phyloP scores from a whole-genome alignment of 768 basidiomycete species.

The Tulasnella sp. region DNA sequence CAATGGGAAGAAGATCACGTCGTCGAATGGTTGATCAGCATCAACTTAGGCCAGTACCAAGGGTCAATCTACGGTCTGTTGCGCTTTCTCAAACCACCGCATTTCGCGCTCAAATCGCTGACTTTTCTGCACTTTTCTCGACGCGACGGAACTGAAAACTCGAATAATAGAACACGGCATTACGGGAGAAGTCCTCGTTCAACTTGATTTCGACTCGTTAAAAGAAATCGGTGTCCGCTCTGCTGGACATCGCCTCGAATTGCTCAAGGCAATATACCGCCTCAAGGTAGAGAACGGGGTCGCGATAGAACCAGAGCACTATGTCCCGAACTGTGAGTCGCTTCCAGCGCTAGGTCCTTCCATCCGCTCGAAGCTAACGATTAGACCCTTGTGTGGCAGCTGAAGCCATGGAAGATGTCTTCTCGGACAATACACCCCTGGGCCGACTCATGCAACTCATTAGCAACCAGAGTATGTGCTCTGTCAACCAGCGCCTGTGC shows the following conservation, averaged over 20 bases:
- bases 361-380: slow-evolving; percentile 38
- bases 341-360: not conserved
- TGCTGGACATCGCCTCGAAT: slow-evolving; percentile 87
- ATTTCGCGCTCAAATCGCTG: not conserved
- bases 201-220: slow-evolving; percentile 81
- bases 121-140: slow-evolving; percentile 1
- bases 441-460: slow-evolving; percentile 48
- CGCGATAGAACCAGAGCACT: slow-evolving; percentile 80
- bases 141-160: not conserved
- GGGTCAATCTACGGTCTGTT: slow-evolving; percentile 72
- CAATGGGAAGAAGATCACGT: slow-evolving; percentile 57
- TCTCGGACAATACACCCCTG: slow-evolving; percentile 45
- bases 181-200: slow-evolving; percentile 84
- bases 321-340: slow-evolving; percentile 83
- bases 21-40: slow-evolving; percentile 69
- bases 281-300: slow-evolving; percentile 84
- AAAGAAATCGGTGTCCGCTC: slow-evolving; percentile 87
- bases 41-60: slow-evolving; percentile 88
- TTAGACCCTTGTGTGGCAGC: slow-evolving; percentile 47
- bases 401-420: slow-evolving; percentile 65
- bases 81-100: slow-evolving; percentile 33
- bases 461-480: slow-evolving; percentile 26
- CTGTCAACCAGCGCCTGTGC: not conserved
- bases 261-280: slow-evolving; percentile 90
- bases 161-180: slow-evolving; percentile 77